A percentile compares a stretch with the other conserved stretches of the same genome.
These are phyloP conservation scores for Aspergillus ochraceoroseus DNA, from an alignment of 2,329 filamentous ascomycete genomes.

Conservation along the genomic window DNA sequence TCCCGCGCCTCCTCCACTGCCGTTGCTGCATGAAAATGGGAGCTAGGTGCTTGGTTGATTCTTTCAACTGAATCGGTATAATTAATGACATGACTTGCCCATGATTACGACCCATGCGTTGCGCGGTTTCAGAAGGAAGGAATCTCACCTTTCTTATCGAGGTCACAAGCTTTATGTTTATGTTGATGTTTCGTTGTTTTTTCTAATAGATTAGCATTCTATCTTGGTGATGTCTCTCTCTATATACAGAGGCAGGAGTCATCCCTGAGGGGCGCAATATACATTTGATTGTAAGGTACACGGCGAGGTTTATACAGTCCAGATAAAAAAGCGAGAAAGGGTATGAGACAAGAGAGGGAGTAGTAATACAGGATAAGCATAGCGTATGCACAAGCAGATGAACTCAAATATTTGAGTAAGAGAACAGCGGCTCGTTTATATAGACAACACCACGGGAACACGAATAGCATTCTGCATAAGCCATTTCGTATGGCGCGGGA, in stretches of 20 bases:
- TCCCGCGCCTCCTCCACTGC: slow-evolving; percentile 16
- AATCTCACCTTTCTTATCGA: background rate
- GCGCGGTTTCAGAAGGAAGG: slow-evolving; percentile 1
- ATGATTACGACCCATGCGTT: slow-evolving; percentile 11
- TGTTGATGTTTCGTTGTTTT: slow-evolving; percentile 2
- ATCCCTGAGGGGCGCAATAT: slow-evolving; percentile 6
- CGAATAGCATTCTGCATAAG: slow-evolving; percentile 33
- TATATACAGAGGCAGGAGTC: background rate
- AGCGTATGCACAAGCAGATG: too few relatives aligned
- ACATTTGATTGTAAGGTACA: slow-evolving; percentile 13
- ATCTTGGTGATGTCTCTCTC: slow-evolving; percentile 6
- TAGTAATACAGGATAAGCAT: too few relatives aligned
- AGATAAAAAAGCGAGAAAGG: background rate
- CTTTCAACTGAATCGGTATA: background rate
- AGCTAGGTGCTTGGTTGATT: slow-evolving; percentile 1
- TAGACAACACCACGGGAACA: slow-evolving; percentile 25
- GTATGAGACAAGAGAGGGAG: too few relatives aligned
- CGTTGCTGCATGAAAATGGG: slow-evolving; percentile 26
- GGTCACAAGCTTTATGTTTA: too few relatives aligned
- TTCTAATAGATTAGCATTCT: slow-evolving; percentile 11
- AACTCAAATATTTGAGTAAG: too few relatives aligned
- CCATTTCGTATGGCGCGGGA: slow-evolving; percentile 27
- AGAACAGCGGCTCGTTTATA: background rate
- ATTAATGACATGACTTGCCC: slow-evolving; percentile 4
- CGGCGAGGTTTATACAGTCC: background rate